Evolutionary conservation across 257 asterid species (phyloP), one percentile per base, ranked within the genome.

Genomic region (Pogostemon cablin): DNA sequence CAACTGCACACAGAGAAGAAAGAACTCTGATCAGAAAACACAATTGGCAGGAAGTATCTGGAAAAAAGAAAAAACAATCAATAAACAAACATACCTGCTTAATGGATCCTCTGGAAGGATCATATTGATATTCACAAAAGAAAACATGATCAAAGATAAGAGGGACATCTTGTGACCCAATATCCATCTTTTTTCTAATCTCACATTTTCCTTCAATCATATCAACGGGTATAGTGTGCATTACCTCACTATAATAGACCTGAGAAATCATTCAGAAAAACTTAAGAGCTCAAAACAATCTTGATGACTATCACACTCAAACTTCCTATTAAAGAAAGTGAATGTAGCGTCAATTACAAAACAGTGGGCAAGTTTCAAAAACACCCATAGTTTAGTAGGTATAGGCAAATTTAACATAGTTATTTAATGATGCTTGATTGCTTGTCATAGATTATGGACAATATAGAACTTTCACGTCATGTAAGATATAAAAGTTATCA

Each of bases 171-270:
- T 75, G 90, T 62, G 85, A 79, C 68, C 87, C 89, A 71, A 93
- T 77, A 69, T 91, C 98, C 71, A 77, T 86, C 90, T 81, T 87
- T 83, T 77, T 91, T 75, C 96, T 78, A 69, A 93, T 84, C 84
- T 89, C 96, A 73, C 98, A 93, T 82, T 82, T 89, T 47, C 99
- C 96, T 75, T 89, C 88, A 74, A 93, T 84, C 63, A 72, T 56
- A 54, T 84, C 86, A 62, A 87, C 72, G 6, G 93, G 81, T 68
- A 93, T 53, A 43, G 74, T 79, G 72, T 82, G 95, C 57, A 78
- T 84, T 72, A 91, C 96, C 78, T 89, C 98, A 20, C 96, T 87
- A 74, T 86, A 93, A 74, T 87, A 93, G 56, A 93, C 82, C 99
- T 93, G 89, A 74, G 53, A 68, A 72, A 15, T 58, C 65, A 75